Base-by-base conservation (phyloP, 371 early-diverging fungal species). In the Syncephalis fuscata region DNA sequence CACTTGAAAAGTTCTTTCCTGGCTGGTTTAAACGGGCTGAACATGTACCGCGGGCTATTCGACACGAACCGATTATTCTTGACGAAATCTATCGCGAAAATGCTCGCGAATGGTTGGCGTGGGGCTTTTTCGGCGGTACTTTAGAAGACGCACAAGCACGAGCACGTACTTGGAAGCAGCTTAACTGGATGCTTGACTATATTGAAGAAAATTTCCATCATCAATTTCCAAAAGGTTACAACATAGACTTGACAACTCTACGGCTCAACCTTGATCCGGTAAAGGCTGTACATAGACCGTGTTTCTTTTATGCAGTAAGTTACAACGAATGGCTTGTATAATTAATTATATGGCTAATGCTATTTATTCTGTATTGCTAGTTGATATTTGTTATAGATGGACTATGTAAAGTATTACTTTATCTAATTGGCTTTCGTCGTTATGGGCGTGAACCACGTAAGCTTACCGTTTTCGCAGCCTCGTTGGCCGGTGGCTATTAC, bases 221-320 rank as follows among this genome's bases (percentile, higher is more conserved):
- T 32, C 44, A 64, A 27, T 67, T 82, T 32, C 52, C 61, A 27
- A 51, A 59, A 4, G 78, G 78, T 1, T 71, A 68, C 51, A 74
- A 78, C 50, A 70, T 66, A 23, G 59, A 71, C 1, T 49, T 77
- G 16, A 48, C 61, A 19, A 65, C 75, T 5, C 65, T 73, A 48
- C 69, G 74, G 0, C 58, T 80, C 32, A 71, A 65, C 19, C 63
- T 75, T 26, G 80, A 82, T 48, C 74, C 78, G 1, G 68, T 82
- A 14, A 64, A 71, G 36, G 80, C 82, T 17, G 65, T 69, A 44
- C 74, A 73, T 46, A 70, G 78, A 17, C 80, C 82, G 3, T 60
- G 80, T 37, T 56, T 65, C n/a, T 66, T 78, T 40, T 82, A 82
- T 51, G 47, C 61, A 11, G 50, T 67, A 44, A 60, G 63, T 59